Base-by-base conservation (phyloP, 441 rosid genomes). In the Aquilaria agallochum region DNA sequence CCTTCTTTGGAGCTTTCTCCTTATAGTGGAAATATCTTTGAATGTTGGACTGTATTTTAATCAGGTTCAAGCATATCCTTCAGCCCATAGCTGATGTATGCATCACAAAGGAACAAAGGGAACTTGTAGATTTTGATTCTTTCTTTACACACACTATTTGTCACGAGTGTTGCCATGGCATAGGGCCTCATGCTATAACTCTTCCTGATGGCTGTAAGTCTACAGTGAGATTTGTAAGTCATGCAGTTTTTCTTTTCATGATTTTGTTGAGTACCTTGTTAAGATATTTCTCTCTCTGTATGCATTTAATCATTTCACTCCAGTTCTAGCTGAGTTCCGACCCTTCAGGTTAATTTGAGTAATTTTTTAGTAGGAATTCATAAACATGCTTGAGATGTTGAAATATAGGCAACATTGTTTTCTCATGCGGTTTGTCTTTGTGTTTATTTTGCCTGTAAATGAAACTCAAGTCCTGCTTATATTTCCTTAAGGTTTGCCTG, bases 151-250 rank as follows among this genome's bases (percentile, higher is more conserved):
- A 86, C 75, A 84, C 85, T 45, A 86, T 91, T 65, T 95, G 97
- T 75, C 99, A 95, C 65, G 99, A 95, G 67, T 91, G 97, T 79
- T 87, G 94, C 80, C 97, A 95, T 75, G 99, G 97, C 32, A 91
- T 95, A 70, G 97, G 99, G 46, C 97, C 99, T 36, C 99, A 89
- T 79, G 80, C 86, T 54, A 91, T 95, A 56, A 85, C 73, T 45
- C 99, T 91, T 71, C 99, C 99, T 45, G 76, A 78, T 80, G 99
- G 99, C 51, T 80, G 82, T 66, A 66, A 73, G 55, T 94, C 96
- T 60, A 94, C 96, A 5, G 96, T 94, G 70, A 86, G 97, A 83
- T 71, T 84, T 93, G 99, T 94, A 44, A 60, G 83, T 78, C 56
- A 27, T 54, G 48, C 52, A 9, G 11, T 31, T 59, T 57, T 42